These are phyloP conservation scores for Periconia sp. DNA, from an alignment of 2,329 filamentous ascomycete genomes.

Conservation along the genomic window DNA sequence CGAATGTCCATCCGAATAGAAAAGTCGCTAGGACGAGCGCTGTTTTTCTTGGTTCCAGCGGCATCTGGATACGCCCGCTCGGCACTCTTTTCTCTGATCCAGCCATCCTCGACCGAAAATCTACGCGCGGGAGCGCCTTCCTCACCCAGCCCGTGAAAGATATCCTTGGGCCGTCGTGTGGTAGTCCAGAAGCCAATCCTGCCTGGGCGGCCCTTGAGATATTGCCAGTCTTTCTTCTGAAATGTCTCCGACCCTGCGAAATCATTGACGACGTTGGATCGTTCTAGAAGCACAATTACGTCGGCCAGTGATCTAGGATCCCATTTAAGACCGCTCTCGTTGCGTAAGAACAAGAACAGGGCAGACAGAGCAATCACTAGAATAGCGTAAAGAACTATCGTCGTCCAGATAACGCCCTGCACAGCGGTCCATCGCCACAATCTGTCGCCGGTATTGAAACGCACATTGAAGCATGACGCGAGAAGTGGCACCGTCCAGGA, in stretches of 20 bases:
- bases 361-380: slow-evolving; percentile 61
- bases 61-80: slow-evolving; percentile 8
- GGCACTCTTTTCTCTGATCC: slow-evolving; percentile 48
- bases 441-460: slow-evolving; percentile 59
- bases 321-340: slow-evolving; percentile 79
- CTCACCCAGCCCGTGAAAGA: slow-evolving; percentile 81
- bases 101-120: slow-evolving; percentile 54
- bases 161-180: slow-evolving; percentile 61
- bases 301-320: slow-evolving; percentile 82
- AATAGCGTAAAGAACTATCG: slow-evolving; percentile 72
- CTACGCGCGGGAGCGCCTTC: slow-evolving; percentile 55
- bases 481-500: slow-evolving; percentile 81
- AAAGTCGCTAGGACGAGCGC: slow-evolving; percentile 39
- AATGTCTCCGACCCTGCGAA: slow-evolving; percentile 71
- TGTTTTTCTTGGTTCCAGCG: slow-evolving; percentile 4
- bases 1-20: slow-evolving; percentile 55
- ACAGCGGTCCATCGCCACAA: slow-evolving; percentile 80
- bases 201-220: slow-evolving; percentile 62
- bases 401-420: slow-evolving; percentile 75
- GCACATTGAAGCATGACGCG: slow-evolving; percentile 72
- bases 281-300: slow-evolving; percentile 73
- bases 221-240: slow-evolving; percentile 54
- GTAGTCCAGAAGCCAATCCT: slow-evolving; percentile 86
- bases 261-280: slow-evolving; percentile 75
- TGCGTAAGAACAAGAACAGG: slow-evolving; percentile 63